phyloP scores from a whole-genome alignment of 106 monocot species.

The Platanthera zijinensis region DNA sequence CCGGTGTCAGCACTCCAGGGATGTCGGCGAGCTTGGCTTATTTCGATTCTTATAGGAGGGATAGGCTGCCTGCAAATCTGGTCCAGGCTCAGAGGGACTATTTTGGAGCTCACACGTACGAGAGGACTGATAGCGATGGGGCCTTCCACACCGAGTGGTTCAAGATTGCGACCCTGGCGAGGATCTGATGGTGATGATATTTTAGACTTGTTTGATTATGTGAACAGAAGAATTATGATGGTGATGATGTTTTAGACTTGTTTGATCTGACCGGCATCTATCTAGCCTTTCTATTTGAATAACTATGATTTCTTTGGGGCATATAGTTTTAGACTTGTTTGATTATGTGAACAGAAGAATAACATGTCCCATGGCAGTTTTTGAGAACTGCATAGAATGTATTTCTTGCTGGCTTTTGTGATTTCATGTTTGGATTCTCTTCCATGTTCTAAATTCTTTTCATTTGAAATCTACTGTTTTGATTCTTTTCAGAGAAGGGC shows the following conservation, averaged over 20 bases:
- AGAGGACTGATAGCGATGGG: slow-evolving; percentile 36
- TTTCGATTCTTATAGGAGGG: slow-evolving; percentile 55
- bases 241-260: background rate
- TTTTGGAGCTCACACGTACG: slow-evolving; percentile 50
- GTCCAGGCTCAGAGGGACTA: slow-evolving; percentile 61
- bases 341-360: background rate
- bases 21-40: slow-evolving; percentile 51
- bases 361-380: background rate
- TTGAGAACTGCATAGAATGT: background rate
- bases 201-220: no score
- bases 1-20: slow-evolving; percentile 38
- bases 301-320: background rate
- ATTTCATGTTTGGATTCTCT: background rate
- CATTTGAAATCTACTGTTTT: background rate
- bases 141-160: slow-evolving; percentile 59
- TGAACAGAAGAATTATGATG: background rate
- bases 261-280: no score
- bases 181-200: slow-evolving; percentile 12
- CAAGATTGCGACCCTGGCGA: slow-evolving; percentile 40
- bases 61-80: slow-evolving; percentile 39
- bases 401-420: background rate
- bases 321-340: background rate
- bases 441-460: background rate
- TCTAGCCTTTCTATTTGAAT: background rate
- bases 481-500: background rate